Base-by-base conservation (phyloP, 345 rosid species). In the Populus nigra region DNA sequence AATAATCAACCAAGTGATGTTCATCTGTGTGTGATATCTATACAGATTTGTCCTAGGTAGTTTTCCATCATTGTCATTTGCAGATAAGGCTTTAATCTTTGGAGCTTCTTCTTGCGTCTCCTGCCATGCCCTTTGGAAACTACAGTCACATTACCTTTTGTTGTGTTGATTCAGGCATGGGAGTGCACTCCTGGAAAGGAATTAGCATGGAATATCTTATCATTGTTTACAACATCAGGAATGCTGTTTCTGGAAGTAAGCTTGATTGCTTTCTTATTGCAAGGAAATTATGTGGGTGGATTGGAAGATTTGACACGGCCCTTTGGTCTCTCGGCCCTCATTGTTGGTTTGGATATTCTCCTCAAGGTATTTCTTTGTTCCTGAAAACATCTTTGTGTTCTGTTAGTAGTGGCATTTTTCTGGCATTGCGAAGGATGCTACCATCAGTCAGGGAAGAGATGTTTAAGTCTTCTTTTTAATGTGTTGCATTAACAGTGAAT, bases 221-320 rank as follows among this genome's bases (percentile, higher is more conserved):
- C 97, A 63, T 79, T 93, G 81, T 86, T 90, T 72, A 90, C 99
- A 76, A 90, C 91, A 62, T 90, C 97, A 47, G 99, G 98, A 81
- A 93, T 93, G 98, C 77, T 95, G 81, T 93, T 95, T 81, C 65
- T 95, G 80, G 99, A 95, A 92, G 91, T 93, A 77, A 95, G 99
- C 88, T 87, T 95, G 92, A 86, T 93, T 85, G 98, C 99, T 35
- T 92, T 95, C 87, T 78, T 95, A 76, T 86, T 91, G 77, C 94
- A 95, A 85, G 98, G 99, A 75, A 93, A 92, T 86, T 88, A 92
- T 74, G 90, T 91, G 8, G 91, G 91, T 33, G 97, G 99, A 4
- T 81, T 89, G 76, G 88, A 90, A 73, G 93, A 97, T 50, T 85
- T 95, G 61, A 88, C 96, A 27, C 84, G 96, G 53, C 90, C 97